phyloP scores from a whole-genome alignment of 345 rosid genomes.

The Aegle marmelos region DNA sequence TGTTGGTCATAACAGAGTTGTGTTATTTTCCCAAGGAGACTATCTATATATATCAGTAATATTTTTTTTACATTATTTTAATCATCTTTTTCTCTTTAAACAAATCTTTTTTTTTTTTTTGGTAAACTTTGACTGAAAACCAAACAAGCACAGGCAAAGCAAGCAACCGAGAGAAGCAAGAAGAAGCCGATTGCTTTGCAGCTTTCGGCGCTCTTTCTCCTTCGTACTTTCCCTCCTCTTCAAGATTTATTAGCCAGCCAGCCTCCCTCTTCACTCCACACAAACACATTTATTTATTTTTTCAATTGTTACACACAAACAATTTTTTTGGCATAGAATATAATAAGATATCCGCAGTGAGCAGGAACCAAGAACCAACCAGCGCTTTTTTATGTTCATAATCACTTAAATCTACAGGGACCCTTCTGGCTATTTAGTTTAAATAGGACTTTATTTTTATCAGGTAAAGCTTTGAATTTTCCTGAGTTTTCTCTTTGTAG shows the following conservation, averaged over 20 bases:
- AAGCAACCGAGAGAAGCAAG: not conserved
- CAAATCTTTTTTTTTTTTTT: not conserved
- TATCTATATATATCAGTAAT: not conserved
- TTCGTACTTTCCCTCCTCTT: not conserved
- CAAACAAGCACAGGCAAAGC: not conserved
- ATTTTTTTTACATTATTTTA: not conserved
- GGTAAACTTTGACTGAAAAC: constrained; percentile 34
- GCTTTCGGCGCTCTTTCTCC: constrained; percentile 45
- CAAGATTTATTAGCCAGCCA: not conserved
- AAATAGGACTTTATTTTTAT: not conserved
- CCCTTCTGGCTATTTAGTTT: constrained; percentile 8
- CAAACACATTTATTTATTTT: not conserved
- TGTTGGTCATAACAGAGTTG: not conserved
- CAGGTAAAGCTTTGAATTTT: constrained; percentile 25
- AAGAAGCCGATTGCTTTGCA: constrained; percentile 26
- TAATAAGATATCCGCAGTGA: constrained; percentile 14
- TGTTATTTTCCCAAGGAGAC: constrained; percentile 24
- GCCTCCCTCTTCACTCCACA: not conserved
- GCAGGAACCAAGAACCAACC: not conserved
- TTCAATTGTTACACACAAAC: not conserved
- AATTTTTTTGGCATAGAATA: constrained; percentile 1
- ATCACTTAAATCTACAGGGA: constrained; percentile 20
- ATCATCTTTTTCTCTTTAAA: not conserved
- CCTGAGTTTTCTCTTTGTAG: constrained; percentile 11
- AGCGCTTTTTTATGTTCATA: not conserved